Conservation (phyloP, 2,329 filamentous ascomycete species). For the Fusarium cicatricum region DNA sequence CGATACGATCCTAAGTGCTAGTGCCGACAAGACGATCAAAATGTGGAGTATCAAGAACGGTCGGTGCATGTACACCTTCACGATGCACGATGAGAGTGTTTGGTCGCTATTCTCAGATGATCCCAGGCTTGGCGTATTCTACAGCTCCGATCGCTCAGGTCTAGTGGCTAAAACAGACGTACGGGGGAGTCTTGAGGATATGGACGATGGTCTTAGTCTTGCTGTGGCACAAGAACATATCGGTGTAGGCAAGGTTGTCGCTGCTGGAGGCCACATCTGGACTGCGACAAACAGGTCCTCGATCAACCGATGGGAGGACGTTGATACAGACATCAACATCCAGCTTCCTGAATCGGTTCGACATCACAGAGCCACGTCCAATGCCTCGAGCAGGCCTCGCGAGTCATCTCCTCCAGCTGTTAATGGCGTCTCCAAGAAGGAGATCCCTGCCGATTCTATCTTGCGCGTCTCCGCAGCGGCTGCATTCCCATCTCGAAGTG, state of each 20-base stretch:
- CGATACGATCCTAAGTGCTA: constrained; percentile 91
- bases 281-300: constrained; percentile 89
- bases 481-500: constrained; percentile 69
- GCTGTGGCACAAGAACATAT: constrained; percentile 94
- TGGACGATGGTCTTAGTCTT: constrained; percentile 89
- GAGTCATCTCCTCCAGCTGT: constrained; percentile 46
- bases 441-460: constrained; percentile 80
- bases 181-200: constrained; percentile 68
- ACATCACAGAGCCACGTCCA: constrained; percentile 57
- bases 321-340: constrained; percentile 79
- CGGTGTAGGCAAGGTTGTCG: constrained; percentile 74
- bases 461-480: constrained; percentile 87
- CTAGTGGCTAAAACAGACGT: constrained; percentile 97
- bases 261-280: constrained; percentile 82
- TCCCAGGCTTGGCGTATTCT: constrained; percentile 86
- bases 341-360: constrained; percentile 66
- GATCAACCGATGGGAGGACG: constrained; percentile 89
- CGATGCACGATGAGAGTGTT: constrained; percentile 98
- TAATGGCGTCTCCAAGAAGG: constrained; percentile 58
- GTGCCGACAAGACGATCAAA: constrained; percentile 96
- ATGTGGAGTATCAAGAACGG: constrained; percentile 97
- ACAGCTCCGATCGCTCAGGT: constrained; percentile 92
- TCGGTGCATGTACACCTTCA: constrained; percentile 96
- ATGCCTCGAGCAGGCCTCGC: constrained; percentile 49
- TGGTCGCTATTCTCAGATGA: constrained; percentile 95